These are phyloP conservation scores for Yamadazyma siamensis DNA, from an alignment of 1,139 yeast genomes.

Conservation along the genomic window DNA sequence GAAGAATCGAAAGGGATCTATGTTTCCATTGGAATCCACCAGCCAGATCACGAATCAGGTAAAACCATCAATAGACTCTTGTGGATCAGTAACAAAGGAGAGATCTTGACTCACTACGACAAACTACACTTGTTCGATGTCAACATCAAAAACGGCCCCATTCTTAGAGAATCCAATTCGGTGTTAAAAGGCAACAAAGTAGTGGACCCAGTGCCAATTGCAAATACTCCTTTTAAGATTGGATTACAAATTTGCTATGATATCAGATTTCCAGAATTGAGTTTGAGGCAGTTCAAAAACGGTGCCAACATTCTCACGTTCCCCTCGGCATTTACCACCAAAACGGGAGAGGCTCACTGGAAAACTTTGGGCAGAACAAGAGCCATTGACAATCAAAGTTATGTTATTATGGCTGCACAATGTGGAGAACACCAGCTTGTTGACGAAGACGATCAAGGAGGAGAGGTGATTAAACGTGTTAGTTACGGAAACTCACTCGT, in stretches of 20 bases:
- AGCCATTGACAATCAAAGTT: constrained; percentile 86
- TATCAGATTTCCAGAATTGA: constrained; percentile 82
- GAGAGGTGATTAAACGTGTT: constrained; percentile 35
- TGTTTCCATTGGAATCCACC: constrained; percentile 73
- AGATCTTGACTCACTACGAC: constrained; percentile 65
- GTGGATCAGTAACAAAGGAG: constrained; percentile 67
- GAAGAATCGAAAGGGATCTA: constrained; percentile 19
- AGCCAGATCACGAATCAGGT: constrained; percentile 56
- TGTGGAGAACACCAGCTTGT: constrained; percentile 66
- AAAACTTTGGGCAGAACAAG: constrained; percentile 71
- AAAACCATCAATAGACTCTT: constrained; percentile 57
- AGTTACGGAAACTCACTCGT: constrained; percentile 87
- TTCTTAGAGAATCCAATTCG: constrained; percentile 69
- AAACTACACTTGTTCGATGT: constrained; percentile 90
- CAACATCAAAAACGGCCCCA: constrained; percentile 71
- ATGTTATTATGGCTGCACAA: constrained; percentile 90
- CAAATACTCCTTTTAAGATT: constrained; percentile 40
- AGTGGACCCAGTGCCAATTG: constrained; percentile 47
- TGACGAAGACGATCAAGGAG: constrained; percentile 26
- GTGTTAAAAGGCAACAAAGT: constrained; percentile 74
- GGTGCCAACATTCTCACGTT: constrained; percentile 81
- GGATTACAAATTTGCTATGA: constrained; percentile 87
- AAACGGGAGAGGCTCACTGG: constrained; percentile 94
- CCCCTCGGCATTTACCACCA: constrained; percentile 91
- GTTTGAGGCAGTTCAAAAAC: constrained; percentile 55